A percentile compares a stretch with the other conserved stretches of the same genome.
Evolutionary conservation across 2,329 filamentous ascomycete genomes (phyloP).

Genomic region (Claviceps capensis): DNA sequence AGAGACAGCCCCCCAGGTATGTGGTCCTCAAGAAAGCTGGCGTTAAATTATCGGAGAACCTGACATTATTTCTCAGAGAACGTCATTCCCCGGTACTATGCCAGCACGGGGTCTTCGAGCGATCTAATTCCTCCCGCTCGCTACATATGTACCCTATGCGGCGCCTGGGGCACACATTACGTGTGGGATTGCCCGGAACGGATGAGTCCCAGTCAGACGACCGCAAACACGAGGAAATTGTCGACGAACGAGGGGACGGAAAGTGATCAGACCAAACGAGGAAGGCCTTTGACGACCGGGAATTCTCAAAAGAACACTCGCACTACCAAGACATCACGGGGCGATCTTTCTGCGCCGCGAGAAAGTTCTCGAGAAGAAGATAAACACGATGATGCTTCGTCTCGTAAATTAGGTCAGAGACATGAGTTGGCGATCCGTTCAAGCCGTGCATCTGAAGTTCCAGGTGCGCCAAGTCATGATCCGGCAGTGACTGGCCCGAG

Average conservation of each 20-base stretch:
- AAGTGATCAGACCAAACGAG: background rate
- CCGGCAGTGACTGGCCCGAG: background rate
- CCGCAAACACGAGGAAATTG: background rate
- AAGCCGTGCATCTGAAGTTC: background rate
- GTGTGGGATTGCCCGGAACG: slow-evolving; percentile 2
- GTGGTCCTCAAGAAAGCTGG: background rate
- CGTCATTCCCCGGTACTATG: background rate
- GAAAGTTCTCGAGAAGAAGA: background rate
- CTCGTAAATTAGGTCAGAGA: background rate
- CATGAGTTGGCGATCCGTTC: background rate
- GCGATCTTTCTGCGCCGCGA: background rate
- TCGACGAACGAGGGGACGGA: background rate
- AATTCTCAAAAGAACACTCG: background rate
- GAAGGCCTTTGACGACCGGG: background rate
- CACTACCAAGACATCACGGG: background rate
- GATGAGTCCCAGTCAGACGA: background rate
- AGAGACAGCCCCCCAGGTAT: background rate
- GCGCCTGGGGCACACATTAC: background rate
- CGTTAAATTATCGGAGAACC: background rate
- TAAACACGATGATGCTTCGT: background rate
- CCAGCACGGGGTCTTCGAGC: background rate
- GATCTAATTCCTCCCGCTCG: background rate
- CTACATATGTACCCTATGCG: slow-evolving; percentile 4
- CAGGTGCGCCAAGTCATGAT: background rate
- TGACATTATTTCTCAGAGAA: background rate